Conservation (phyloP, 306 rosid genomes). For the Boehmeria nivea region DNA sequence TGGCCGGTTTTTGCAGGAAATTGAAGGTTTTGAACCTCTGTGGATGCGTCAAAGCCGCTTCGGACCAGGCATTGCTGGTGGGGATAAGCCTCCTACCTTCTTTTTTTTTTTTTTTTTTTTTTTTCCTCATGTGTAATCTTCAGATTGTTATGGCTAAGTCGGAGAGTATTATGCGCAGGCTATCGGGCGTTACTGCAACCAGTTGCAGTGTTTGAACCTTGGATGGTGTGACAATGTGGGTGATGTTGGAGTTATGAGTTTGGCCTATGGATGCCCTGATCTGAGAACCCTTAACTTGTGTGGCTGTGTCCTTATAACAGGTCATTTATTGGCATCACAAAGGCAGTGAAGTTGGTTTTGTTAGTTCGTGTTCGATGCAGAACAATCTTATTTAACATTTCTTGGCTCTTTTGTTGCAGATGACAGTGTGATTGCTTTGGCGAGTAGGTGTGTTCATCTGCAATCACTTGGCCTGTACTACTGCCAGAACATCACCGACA, state of each 20-base stretch:
- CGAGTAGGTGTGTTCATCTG: conserved; percentile 64
- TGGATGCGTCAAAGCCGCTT: conserved; percentile 71
- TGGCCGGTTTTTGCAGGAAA: conserved; percentile 60
- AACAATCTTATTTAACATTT: too few relatives aligned
- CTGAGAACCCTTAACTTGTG: conserved; percentile 75
- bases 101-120: not conserved
- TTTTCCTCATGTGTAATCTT: too few relatives aligned
- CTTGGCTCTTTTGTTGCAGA: conserved; percentile 40
- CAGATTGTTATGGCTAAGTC: not conserved
- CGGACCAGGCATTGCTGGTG: conserved; percentile 86
- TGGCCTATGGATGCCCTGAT: conserved; percentile 90
- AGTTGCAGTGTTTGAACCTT: conserved; percentile 71
- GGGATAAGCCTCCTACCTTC: not conserved
- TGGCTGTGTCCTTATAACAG: conserved; percentile 81
- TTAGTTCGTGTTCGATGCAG: too few relatives aligned
- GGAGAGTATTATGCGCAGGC: conserved; percentile 46
- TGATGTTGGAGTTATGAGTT: conserved; percentile 79
- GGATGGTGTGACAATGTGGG: conserved; percentile 90
- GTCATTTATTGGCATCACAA: conserved; percentile 36
- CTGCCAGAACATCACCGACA: conserved; percentile 91
- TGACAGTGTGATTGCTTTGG: conserved; percentile 91
- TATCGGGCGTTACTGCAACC: conserved; percentile 67
- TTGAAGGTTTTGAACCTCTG: conserved; percentile 76
- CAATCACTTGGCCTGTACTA: conserved; percentile 84
- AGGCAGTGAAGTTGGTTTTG: too few relatives aligned